Base-by-base conservation (phyloP, 768 basidiomycete species). In the Termitomyces sp. region DNA sequence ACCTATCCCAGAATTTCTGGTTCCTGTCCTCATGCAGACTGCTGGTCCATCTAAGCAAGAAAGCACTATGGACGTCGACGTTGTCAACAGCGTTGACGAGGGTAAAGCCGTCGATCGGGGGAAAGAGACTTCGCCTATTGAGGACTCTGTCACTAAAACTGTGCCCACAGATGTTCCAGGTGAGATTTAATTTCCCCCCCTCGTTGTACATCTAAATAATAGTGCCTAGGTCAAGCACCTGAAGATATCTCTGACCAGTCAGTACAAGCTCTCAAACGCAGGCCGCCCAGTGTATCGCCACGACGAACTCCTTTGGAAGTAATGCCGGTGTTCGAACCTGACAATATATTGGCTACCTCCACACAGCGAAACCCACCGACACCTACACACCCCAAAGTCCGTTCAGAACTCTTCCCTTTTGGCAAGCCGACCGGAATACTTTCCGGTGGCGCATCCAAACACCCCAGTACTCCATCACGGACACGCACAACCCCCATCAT, bases 91-190 rank as follows among this genome's bases (percentile, higher is more conserved):
- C 16, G 68, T 71, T 40, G 63, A 64, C 3, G 70, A 71, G 50
- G 65, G 62, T 9, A 64, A 69, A 40, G 65, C 60, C 6, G 50
- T 59, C 20, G 50, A 59, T 33, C 33, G 69, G 32, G 71, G 71
- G 2, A 75, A 77, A 59, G 74, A 71, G 11, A 74, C 68, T 44
- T 68, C 63, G 18, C 73, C 71, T 57, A 71, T 70, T 9, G 58
- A 65, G 28, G 69, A 71, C 56, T 45, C 40, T 55, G 42, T 56
- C 12, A 53, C 16, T 20, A 54, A 67, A 36, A 58, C 55, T 22
- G 24, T 58, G 22, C 20, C 51, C 11, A 15, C 44, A 32, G 57
- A 57, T 15, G 18, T 32, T 16, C 48, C 32, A 38, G 56, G 66
- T 62, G 58, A 35, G 49, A 40, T 51, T 33, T 7, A 18, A 11